Evolutionary conservation across 208 protist species (phyloP).

Genomic region (Crithidia mellificae): DNA sequence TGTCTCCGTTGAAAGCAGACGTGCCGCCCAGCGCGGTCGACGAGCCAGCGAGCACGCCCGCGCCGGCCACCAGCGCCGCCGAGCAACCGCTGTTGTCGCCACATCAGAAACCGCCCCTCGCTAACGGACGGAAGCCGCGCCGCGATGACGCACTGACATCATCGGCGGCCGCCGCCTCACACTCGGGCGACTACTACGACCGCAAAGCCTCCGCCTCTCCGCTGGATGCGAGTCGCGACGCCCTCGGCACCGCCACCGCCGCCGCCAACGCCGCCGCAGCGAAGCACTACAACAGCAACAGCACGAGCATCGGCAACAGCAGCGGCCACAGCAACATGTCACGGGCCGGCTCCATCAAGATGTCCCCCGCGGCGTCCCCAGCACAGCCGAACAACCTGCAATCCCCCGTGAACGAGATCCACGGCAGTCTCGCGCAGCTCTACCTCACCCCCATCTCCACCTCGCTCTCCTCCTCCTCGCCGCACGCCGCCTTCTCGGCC

Average conservation of each 20-base stretch:
- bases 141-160: too few relatives aligned
- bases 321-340: slow-evolving; percentile 4
- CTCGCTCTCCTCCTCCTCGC: slow-evolving; percentile 12
- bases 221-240: neutral
- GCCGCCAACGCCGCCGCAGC: neutral
- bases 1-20: neutral
- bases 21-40: too few relatives aligned
- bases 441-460: slow-evolving; percentile 30
- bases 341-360: neutral
- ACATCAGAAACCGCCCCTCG: neutral
- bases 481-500: slow-evolving; percentile 12
- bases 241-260: neutral
- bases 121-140: neutral
- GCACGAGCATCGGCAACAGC: neutral
- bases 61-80: too few relatives aligned
- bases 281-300: slow-evolving; percentile 6
- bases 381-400: neutral
- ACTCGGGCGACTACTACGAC: neutral
- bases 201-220: neutral
- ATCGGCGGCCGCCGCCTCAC: neutral
- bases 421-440: slow-evolving; percentile 21
- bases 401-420: slow-evolving; percentile 11
- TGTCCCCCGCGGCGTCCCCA: neutral
- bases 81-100: neutral
- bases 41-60: neutral